Evolutionary conservation across 768 basidiomycete genomes (phyloP).

Genomic region (Tulasnella calospora): DNA sequence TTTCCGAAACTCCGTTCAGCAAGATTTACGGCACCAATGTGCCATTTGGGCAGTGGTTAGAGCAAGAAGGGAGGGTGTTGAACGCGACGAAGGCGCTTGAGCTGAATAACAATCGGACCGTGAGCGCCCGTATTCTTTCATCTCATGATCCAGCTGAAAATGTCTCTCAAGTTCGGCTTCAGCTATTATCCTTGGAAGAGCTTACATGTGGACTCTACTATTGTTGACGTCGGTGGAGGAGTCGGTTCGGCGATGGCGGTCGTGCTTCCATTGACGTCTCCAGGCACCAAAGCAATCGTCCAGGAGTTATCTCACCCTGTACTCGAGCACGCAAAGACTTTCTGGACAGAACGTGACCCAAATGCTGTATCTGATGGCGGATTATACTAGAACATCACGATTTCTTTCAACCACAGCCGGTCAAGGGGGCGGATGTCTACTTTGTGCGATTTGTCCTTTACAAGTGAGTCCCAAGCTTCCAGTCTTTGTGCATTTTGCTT

Average conservation of each 20-base stretch:
- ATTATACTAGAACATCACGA: background rate
- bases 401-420: no score
- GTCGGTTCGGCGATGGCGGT: background rate
- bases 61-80: background rate
- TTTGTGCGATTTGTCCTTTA: conserved; percentile 19
- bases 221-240: conserved; percentile 12
- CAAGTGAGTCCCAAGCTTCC: background rate
- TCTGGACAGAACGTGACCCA: background rate
- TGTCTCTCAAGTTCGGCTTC: background rate
- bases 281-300: background rate
- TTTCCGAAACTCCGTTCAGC: background rate
- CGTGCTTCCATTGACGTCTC: background rate
- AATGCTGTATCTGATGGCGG: background rate
- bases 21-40: background rate
- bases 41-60: background rate
- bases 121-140: background rate
- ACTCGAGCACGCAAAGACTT: background rate
- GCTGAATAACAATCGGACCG: background rate
- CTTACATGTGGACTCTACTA: background rate
- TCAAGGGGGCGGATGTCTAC: conserved; percentile 27
- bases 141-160: background rate
- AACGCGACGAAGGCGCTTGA: background rate
- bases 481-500: background rate
- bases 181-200: background rate
- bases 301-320: background rate